Evolutionary conservation across 371 early-diverging fungal genomes (phyloP), one percentile per base, ranked within the genome.

Genomic region (Catenaria anguillulae): DNA sequence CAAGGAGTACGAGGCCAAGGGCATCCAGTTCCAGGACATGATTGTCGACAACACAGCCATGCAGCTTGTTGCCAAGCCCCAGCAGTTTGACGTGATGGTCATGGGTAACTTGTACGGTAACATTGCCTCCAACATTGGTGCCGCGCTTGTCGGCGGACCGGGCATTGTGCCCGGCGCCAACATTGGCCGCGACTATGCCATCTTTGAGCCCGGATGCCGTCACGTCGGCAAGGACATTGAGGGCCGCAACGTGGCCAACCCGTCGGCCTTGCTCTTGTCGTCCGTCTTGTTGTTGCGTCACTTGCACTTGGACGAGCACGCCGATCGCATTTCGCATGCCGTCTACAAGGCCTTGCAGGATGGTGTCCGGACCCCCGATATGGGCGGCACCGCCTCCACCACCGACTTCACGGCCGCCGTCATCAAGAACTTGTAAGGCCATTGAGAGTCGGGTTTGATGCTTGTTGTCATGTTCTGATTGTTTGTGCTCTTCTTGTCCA

Each of bases 11-110:
- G 80, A 84, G 64, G 73, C 78, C 71, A 79, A 82, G 54, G 91
- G 89, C 50, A 90, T 97, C 72, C 72, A 84, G 77, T 86, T 90
- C 72, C 83, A 90, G 64, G 94, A 94, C 76, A 93, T 97, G 96
- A 96, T 97, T 76, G 95, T 97, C 65, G 97, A 97, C 74, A 96
- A 96, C 78, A 86, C 93, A 46, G 85, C 96, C 60, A 97, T 97
- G 97, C 97, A 97, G 74, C 82, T 97, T 23, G 96, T 94, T 37
- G 85, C 92, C 68, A 88, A 82, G 70, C 97, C 97, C 60, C 85
- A 86, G 68, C 96, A 96, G 75, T 97, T 97, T 63, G 96, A 96
- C 71, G 96, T 97, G 60, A 86, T 97, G 80, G 95, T 97, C 62
- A 88, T 89, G 81, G 93, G 94, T 58, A 97, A 97, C 83, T 80